Percentiles rank a stretch among this genome's conserved stretches.
These are phyloP conservation scores for Discostella stelligera DNA, from an alignment of 352 stramenopile species.

Conservation along the genomic window DNA sequence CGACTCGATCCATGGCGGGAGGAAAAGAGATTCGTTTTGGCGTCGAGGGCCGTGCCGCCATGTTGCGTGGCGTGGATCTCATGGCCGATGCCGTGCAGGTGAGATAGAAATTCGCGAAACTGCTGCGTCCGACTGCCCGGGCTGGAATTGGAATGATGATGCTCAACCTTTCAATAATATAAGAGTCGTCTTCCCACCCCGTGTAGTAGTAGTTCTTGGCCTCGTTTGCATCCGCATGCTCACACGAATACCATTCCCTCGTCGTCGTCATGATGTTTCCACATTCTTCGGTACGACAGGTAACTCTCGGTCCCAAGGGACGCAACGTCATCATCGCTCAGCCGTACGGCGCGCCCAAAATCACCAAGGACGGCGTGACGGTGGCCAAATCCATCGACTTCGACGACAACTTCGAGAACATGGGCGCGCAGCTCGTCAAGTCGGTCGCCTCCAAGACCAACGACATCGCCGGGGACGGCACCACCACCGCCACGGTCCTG, in stretches of 20 bases:
- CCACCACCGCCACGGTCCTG: conserved; percentile 98
- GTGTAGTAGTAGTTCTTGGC: no score
- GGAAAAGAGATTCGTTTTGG: conserved; percentile 99
- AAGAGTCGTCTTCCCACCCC: no score
- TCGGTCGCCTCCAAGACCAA: conserved; percentile 97
- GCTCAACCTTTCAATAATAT: no score
- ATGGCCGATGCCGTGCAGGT: conserved; percentile 98
- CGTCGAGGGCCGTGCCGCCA: conserved; percentile 94
- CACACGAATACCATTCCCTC: no score
- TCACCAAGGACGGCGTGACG: conserved; percentile 98
- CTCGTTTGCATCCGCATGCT: no score
- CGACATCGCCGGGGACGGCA: conserved; percentile 99
- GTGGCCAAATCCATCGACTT: conserved; percentile 97
- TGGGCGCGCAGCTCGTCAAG: conserved; percentile 83
- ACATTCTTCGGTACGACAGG: conserved; percentile 77
- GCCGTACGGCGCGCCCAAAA: conserved; percentile 94
- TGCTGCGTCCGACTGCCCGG: no score
- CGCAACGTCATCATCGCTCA: conserved; percentile 99
- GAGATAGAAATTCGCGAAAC: no score
- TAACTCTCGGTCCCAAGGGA: conserved; percentile 99
- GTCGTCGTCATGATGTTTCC: no score
- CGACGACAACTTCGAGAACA: conserved; percentile 92
- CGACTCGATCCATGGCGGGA: conserved; percentile 39
- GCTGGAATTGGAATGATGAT: no score
- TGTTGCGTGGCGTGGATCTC: conserved; percentile 98